Evolutionary conservation across 108 stramenopile species (phyloP), one percentile per base, ranked within the genome.

Genomic region (Cyclotella choctawhatcheeana): DNA sequence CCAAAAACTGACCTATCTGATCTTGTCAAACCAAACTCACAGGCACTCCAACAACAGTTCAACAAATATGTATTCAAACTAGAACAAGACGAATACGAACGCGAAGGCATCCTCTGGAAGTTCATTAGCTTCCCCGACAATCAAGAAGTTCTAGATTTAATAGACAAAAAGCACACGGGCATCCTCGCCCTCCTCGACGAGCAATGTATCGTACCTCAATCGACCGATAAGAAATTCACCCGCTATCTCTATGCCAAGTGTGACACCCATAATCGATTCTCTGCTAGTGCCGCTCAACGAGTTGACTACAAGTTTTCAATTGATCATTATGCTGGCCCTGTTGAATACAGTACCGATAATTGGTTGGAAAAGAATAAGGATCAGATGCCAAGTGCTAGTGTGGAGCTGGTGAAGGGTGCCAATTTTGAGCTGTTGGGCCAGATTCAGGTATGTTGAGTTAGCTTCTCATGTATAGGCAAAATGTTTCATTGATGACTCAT

Each of bases 71-170:
- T 97, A 7, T 99, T 99, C 82, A 90, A 96, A 77, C 94, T 97
- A 6, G 97, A 97, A 74, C 97, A 97, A 69, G 83, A 87, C 35
- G 78, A 96, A 27, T 99, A 99, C 64, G 66, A 93, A 24, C 71
- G 84, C 7, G 97, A 99, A 73, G 97, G 97, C 64, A 96, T 99
- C 25, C 96, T 97, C 60, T 98, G 97, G 95, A 82, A 93, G 7
- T 96, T 97, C 82, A 98, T 98, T 62, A 87, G 90, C 32, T 99
- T 98, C 87, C 97, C 95, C 69, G 98, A 99, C 86, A 99, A 99
- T 78, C 90, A 92, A 68, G 92, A 96, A 14, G 97, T 96, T 69
- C 83, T 99, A 34, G 98, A 97, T 51, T 85, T 98, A 22, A 95
- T 98, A 53, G 98, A 98, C 77, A 58, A 66, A 17, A 88, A 95